Evolutionary conservation across 139 green algal species (phyloP).

Genomic region (Auxenochlorella protothecoides): DNA sequence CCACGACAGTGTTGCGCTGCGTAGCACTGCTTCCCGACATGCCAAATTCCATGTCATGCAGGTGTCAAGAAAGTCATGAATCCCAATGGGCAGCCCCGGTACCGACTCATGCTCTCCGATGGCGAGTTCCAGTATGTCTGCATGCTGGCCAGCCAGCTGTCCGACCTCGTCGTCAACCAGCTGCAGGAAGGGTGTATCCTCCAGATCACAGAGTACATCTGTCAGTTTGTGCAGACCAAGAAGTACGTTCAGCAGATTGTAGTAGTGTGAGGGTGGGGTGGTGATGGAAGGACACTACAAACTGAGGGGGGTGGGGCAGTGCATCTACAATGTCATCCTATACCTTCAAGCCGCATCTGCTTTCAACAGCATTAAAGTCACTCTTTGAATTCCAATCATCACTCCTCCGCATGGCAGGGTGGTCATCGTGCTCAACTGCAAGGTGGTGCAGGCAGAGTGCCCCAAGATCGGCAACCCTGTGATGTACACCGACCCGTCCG

Average conservation of each 20-base stretch:
- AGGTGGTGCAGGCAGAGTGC: not conserved
- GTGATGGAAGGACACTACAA: not conserved
- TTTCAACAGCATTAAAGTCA: too few species aligned
- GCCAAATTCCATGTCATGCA: conserved; percentile 4
- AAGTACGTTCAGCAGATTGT: not conserved
- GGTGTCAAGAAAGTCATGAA: conserved; percentile 31
- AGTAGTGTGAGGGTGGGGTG: not conserved
- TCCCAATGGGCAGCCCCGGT: conserved; percentile 27
- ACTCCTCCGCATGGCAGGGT: not conserved
- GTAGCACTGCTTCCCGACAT: not conserved
- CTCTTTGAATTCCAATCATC: too few species aligned
- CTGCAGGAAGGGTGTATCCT: conserved; percentile 48
- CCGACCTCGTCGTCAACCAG: conserved; percentile 23
- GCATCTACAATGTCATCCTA: too few species aligned
- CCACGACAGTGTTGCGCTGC: not conserved
- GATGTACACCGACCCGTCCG: not conserved
- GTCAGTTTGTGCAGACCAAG: conserved; percentile 20
- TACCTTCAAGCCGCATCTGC: too few species aligned
- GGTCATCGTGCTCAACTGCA: conserved; percentile 23
- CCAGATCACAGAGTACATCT: conserved; percentile 40
- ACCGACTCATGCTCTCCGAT: conserved; percentile 52
- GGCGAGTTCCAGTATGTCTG: conserved; percentile 31
- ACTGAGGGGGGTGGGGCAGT: too few species aligned
- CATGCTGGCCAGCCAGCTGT: conserved; percentile 77
- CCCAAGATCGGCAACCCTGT: conserved; percentile 15